phyloP scores from a whole-genome alignment of 1,284 basidiomycete species.

The Ganoderma boninense region DNA sequence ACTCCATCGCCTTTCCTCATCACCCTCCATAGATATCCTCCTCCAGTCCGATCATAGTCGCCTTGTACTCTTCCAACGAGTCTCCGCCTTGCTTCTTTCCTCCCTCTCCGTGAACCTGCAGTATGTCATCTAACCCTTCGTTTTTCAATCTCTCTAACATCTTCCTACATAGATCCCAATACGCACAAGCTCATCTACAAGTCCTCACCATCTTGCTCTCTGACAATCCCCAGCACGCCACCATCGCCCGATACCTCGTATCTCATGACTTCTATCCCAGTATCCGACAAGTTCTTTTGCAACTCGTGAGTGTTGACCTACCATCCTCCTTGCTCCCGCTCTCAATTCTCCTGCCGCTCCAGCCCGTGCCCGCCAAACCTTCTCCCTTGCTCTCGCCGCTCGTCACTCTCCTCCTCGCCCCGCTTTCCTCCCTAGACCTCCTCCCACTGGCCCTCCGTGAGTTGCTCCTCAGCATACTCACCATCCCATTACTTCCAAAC shows the following conservation, averaged over 20 bases:
- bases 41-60: slow-evolving; percentile 58
- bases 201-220: slow-evolving; percentile 51
- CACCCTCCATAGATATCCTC: slow-evolving; percentile 47
- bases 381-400: slow-evolving; percentile 52
- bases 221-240: slow-evolving; percentile 38
- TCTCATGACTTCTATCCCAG: slow-evolving; percentile 50
- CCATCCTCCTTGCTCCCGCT: not conserved
- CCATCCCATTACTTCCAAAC: slow-evolving; percentile 73
- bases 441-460: slow-evolving; percentile 39
- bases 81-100: slow-evolving; percentile 56
- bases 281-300: slow-evolving; percentile 42
- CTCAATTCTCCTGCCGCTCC: not conserved
- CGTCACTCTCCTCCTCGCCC: slow-evolving; percentile 50
- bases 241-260: slow-evolving; percentile 50
- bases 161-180: slow-evolving; percentile 44
- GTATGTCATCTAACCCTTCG: slow-evolving; percentile 46
- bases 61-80: slow-evolving; percentile 62
- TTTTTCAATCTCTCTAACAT: slow-evolving; percentile 1
- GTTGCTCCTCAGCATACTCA: slow-evolving; percentile 60
- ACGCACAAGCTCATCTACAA: slow-evolving; percentile 49
- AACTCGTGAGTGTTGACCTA: slow-evolving; percentile 37
- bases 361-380: slow-evolving; percentile 52
- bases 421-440: slow-evolving; percentile 45
- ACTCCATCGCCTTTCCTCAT: slow-evolving; percentile 3
- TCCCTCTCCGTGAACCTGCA: slow-evolving; percentile 56